These are phyloP conservation scores for Erysimum cheiranthoides DNA, from an alignment of 345 rosid genomes.

Conservation along the genomic window DNA sequence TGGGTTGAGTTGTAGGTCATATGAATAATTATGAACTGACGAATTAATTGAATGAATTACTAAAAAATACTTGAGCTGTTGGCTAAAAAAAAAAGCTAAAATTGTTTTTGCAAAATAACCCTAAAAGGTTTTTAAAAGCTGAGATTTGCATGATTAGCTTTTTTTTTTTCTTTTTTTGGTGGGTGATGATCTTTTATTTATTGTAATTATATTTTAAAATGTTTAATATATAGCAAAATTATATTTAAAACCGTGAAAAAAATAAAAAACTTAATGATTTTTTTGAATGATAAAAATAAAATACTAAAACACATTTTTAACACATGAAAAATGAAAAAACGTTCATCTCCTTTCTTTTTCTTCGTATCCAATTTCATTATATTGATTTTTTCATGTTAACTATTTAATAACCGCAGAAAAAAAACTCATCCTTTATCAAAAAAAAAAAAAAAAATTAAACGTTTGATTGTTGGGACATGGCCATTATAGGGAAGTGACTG, in stretches of 20 bases:
- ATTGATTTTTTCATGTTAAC: neutral
- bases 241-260: no score
- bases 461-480: neutral
- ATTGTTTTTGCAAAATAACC: no score
- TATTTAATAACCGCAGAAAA: neutral
- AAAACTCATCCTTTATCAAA: no score
- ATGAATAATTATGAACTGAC: neutral
- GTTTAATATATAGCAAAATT: no score
- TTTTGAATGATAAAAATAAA: neutral
- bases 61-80: neutral
- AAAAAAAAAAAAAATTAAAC: neutral
- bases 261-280: no score
- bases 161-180: no score
- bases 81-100: no score
- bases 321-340: neutral
- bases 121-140: no score
- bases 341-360: no score
- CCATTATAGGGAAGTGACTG: constrained; percentile 58
- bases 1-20: neutral
- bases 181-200: no score
- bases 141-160: no score
- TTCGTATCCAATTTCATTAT: neutral
- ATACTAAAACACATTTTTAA: neutral
- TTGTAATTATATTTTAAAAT: no score
- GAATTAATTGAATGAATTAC: neutral